Evolutionary conservation across 2,329 filamentous ascomycete genomes (phyloP).

Genomic region (Nigrograna mackinnonii): DNA sequence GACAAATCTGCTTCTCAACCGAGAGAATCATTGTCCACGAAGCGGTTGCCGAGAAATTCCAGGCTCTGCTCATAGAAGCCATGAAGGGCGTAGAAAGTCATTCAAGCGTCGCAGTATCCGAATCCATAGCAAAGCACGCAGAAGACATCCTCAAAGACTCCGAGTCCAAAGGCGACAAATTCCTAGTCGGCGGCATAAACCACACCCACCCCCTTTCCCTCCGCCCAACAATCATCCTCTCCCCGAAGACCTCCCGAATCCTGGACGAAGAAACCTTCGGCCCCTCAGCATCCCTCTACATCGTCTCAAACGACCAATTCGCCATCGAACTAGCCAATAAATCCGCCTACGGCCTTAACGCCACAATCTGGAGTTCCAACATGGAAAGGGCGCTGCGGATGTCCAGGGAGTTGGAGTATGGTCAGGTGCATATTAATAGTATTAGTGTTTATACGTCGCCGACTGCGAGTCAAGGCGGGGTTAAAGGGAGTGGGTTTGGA

Average conservation of each 20-base stretch:
- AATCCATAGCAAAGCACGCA: slow-evolving; percentile 9
- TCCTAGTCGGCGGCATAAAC: slow-evolving; percentile 20
- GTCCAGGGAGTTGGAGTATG: slow-evolving; percentile 21
- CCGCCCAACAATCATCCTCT: slow-evolving; percentile 7
- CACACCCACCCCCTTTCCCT: slow-evolving; percentile 4
- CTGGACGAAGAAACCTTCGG: slow-evolving; percentile 37
- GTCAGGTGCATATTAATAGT: slow-evolving; percentile 49
- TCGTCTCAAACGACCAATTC: slow-evolving; percentile 33
- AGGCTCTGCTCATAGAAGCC: slow-evolving; percentile 5
- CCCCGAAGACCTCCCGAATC: slow-evolving; percentile 18
- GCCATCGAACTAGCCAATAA: slow-evolving; percentile 34
- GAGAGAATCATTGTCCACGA: slow-evolving; percentile 26
- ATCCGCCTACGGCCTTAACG: slow-evolving; percentile 31
- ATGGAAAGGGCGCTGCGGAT: slow-evolving; percentile 18
- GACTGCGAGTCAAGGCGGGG: slow-evolving; percentile 48
- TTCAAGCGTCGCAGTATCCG: slow-evolving; percentile 7
- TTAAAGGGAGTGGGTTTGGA: slow-evolving; percentile 51
- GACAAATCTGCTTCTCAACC: slow-evolving; percentile 27
- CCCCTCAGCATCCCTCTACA: slow-evolving; percentile 23
- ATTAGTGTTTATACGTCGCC: slow-evolving; percentile 52
- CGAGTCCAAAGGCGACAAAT: slow-evolving; percentile 22
- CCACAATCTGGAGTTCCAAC: slow-evolving; percentile 26
- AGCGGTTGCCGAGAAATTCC: slow-evolving; percentile 19
- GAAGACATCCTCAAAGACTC: slow-evolving; percentile 10
- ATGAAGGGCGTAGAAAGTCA: slow-evolving; percentile 3